Percentiles rank a stretch among this genome's conserved stretches.
Conservation (phyloP, 1,284 basidiomycete species). For the Cryptococcus neoformans region DNA sequence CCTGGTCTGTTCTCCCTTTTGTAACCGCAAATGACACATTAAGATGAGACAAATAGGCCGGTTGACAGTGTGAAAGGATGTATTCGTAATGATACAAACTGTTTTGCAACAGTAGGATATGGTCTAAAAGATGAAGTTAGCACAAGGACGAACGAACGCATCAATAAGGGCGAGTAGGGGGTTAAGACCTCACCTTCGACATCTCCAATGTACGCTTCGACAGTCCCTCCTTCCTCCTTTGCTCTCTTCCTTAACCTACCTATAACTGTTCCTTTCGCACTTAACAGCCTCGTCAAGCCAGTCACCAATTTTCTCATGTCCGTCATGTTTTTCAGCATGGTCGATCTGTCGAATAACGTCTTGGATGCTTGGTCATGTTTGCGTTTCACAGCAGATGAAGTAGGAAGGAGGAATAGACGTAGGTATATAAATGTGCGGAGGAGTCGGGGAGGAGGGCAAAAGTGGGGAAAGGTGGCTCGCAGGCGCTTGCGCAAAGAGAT, state of each 20-base stretch:
- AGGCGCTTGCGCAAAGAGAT: not conserved
- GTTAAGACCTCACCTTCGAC: conserved; percentile 74
- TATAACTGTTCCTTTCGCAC: conserved; percentile 79
- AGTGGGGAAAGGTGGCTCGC: not conserved
- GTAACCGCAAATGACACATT: conserved; percentile 61
- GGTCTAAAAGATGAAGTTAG: conserved; percentile 57
- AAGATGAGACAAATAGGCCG: conserved; percentile 76
- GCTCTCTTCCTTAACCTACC: conserved; percentile 73
- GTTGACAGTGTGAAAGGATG: conserved; percentile 81
- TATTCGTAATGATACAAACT: conserved; percentile 85
- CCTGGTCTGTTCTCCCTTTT: conserved; percentile 63
- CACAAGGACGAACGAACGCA: not conserved
- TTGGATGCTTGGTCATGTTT: conserved; percentile 17
- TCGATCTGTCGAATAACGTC: conserved; percentile 44
- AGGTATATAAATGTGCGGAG: conserved; percentile 28
- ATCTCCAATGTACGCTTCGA: conserved; percentile 87
- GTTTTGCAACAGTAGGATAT: conserved; percentile 83
- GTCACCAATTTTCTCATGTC: conserved; percentile 77
- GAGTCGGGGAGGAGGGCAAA: not conserved
- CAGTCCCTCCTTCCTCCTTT: conserved; percentile 53
- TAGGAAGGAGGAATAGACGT: conserved; percentile 38
- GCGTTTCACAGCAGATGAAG: conserved; percentile 14
- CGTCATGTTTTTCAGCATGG: conserved; percentile 68
- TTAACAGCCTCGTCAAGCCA: conserved; percentile 71
- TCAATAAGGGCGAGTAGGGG: not conserved